A percentile compares a stretch with the other conserved stretches of the same genome.
These are phyloP conservation scores for Sclerotiophoma versabilis DNA, from an alignment of 2,329 filamentous ascomycete species.

Conservation along the genomic window DNA sequence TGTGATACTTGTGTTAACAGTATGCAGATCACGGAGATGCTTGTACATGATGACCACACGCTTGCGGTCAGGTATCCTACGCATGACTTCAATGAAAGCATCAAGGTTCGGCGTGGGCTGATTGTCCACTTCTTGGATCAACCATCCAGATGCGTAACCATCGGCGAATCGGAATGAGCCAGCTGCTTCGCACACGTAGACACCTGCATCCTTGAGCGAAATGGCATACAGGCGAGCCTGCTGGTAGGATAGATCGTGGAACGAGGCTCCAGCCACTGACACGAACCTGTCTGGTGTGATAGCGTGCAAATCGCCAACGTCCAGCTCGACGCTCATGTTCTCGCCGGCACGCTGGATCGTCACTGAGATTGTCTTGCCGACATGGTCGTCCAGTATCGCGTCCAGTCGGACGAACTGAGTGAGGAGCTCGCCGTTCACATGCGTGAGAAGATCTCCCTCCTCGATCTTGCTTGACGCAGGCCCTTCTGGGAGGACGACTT, in stretches of 20 bases:
- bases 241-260: conserved; percentile 96
- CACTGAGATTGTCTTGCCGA: conserved; percentile 78
- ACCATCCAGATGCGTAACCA: conserved; percentile 88
- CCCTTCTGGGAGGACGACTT: conserved; percentile 90
- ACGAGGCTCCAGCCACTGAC: conserved; percentile 89
- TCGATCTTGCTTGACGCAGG: conserved; percentile 87
- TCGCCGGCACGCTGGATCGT: conserved; percentile 88
- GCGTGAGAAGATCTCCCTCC: conserved; percentile 91
- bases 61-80: conserved; percentile 78
- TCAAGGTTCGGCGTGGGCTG: conserved; percentile 87
- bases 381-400: conserved; percentile 87
- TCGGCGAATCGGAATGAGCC: conserved; percentile 94
- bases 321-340: conserved; percentile 82
- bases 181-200: conserved; percentile 93
- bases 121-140: conserved; percentile 91
- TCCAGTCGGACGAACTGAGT: conserved; percentile 93
- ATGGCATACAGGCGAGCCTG: conserved; percentile 96
- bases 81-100: conserved; percentile 90
- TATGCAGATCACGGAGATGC: conserved; percentile 93
- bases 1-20: conserved; percentile 89
- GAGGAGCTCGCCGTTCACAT: conserved; percentile 90
- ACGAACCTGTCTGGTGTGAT: conserved; percentile 98
- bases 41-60: conserved; percentile 95
- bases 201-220: conserved; percentile 75
- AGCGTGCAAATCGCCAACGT: conserved; percentile 86